Base-by-base conservation (phyloP, 1,284 basidiomycete genomes). In the Trichosporon faecale region DNA sequence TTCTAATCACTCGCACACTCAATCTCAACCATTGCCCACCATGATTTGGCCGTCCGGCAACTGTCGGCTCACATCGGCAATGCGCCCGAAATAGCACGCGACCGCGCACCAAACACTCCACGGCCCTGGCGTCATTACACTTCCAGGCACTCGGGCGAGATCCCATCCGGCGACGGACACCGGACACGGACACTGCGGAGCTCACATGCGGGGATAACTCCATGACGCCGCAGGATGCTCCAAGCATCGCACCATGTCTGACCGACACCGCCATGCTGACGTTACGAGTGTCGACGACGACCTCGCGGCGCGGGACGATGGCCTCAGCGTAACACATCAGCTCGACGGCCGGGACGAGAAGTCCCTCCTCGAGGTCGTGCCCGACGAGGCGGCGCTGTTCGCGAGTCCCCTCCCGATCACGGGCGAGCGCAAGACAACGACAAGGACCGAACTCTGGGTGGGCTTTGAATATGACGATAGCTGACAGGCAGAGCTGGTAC, bases 401-500 rank as follows among this genome's bases (percentile, higher is more conserved):
- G 78, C 78, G 25, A 74, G 70, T 57, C 79, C 80, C 0, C 66
- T 82, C 21, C 80, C 80, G 1, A 76, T 81, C 37, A 76, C 75
- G 0, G 80, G 80, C 23, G 71, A 73, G 25, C 72, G 76, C 21
- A 77, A 76, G 68, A 79, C 76, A 4, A 82, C 80, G 6, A 81
- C 79, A 0, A 69, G 79, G 46, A 76, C 73, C 55, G 80, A 82
- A 67, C 66, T 80, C 46, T 81, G 79, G 79, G 80, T 79, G 44
- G 67, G 9, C 6, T 0, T 64, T 8, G 12, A 18, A 14, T 25
- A n/a, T 8, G 5, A 6, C 21, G 14, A 5, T 25, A 27, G 46
- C 65, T 66, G 25, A 69, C 57, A 16, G 3, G 7, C 52, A 80
- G 77, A 76, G 77, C 7, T 80, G 79, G 78, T 80, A 82, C 67